Evolutionary conservation across 768 basidiomycete genomes (phyloP).

Genomic region (Hygrophorus pudorinus): DNA sequence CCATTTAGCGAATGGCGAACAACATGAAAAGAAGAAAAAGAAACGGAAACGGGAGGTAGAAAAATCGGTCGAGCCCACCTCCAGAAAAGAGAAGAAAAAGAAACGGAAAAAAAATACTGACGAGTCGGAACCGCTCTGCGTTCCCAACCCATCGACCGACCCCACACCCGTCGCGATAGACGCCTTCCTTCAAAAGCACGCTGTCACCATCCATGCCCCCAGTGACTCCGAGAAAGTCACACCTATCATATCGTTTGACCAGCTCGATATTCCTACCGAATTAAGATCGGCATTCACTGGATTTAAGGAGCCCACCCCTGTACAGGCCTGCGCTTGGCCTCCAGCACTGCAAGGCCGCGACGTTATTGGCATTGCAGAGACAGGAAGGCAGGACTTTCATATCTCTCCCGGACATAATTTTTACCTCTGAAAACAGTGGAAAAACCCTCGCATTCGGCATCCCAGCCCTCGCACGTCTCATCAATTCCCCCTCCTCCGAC

Average conservation of each 20-base stretch:
- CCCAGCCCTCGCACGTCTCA: slow-evolving; percentile 69
- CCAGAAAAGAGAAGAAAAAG: slow-evolving; percentile 6
- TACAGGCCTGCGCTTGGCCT: slow-evolving; percentile 95
- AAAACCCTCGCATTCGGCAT: slow-evolving; percentile 96
- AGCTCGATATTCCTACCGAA: slow-evolving; percentile 53
- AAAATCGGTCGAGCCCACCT: not conserved
- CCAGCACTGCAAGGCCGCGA: slow-evolving; percentile 73
- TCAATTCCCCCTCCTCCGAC: slow-evolving; percentile 25
- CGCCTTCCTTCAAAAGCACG: slow-evolving; percentile 62
- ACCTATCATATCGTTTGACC: slow-evolving; percentile 68
- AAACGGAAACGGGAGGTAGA: slow-evolving; percentile 14
- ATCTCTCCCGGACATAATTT: not conserved
- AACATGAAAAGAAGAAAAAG: slow-evolving; percentile 13
- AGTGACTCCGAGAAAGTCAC: slow-evolving; percentile 30
- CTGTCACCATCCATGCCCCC: slow-evolving; percentile 52
- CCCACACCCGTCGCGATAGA: slow-evolving; percentile 33
- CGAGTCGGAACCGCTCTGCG: slow-evolving; percentile 15
- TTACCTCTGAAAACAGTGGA: slow-evolving; percentile 40
- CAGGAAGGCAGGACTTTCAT: slow-evolving; percentile 54
- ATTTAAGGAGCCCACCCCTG: slow-evolving; percentile 87
- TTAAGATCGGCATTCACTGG: slow-evolving; percentile 54
- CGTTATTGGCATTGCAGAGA: slow-evolving; percentile 94
- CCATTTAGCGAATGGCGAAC: too few species aligned
- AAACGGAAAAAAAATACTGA: slow-evolving; percentile 6
- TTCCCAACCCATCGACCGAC: slow-evolving; percentile 13